Conservation (phyloP, 768 basidiomycete species). For the Boletus sp. region DNA sequence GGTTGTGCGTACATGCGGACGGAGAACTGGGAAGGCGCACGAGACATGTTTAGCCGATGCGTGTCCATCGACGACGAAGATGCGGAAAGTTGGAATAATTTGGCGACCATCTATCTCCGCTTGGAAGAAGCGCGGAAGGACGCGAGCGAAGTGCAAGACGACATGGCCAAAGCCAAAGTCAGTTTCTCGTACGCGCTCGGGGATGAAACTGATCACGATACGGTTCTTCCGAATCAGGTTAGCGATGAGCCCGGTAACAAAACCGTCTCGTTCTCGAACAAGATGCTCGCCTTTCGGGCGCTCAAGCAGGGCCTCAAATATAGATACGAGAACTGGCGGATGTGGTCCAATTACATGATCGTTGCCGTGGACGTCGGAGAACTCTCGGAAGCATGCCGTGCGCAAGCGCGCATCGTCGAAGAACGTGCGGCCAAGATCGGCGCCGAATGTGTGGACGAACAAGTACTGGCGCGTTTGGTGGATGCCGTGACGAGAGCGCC, state of each 20-base stretch:
- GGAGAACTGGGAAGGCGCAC: conserved; percentile 83
- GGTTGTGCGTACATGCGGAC: conserved; percentile 84
- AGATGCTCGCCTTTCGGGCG: conserved; percentile 87
- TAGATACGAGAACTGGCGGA: conserved; percentile 90
- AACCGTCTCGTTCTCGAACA: conserved; percentile 65
- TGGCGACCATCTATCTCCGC: conserved; percentile 91
- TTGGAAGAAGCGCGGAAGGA: conserved; percentile 49
- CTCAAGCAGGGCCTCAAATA: conserved; percentile 85
- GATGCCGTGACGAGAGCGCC: conserved; percentile 72
- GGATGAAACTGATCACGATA: too few species aligned
- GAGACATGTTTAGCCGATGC: conserved; percentile 80
- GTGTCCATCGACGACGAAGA: conserved; percentile 95
- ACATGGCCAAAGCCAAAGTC: conserved; percentile 21
- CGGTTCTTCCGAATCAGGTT: too few species aligned
- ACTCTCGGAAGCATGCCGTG: conserved; percentile 82
- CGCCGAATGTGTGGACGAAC: conserved; percentile 70
- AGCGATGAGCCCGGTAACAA: conserved; percentile 7
- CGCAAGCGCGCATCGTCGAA: conserved; percentile 79
- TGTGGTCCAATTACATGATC: conserved; percentile 98
- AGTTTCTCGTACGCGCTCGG: neutral
- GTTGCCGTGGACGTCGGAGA: conserved; percentile 93
- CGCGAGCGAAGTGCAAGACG: conserved; percentile 30
- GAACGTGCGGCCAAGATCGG: conserved; percentile 40
- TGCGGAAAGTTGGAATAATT: conserved; percentile 96
- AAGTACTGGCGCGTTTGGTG: conserved; percentile 87